Evolutionary conservation across 805 yeast species (phyloP).

Genomic region (Scheffersomyces stipitis): DNA sequence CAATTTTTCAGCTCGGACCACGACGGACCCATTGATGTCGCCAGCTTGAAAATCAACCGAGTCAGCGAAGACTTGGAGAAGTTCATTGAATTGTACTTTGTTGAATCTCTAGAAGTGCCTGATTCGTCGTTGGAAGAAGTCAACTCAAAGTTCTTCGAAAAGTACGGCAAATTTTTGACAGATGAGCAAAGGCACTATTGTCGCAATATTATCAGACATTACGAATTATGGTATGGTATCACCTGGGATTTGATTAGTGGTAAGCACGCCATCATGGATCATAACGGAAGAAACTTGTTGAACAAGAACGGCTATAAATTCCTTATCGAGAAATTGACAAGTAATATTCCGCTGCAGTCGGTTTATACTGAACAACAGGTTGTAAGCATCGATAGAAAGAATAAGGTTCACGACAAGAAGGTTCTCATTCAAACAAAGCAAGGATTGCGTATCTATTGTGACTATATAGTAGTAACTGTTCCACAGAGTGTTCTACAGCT

Average conservation of each 20-base stretch:
- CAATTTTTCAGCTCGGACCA: conserved; percentile 23
- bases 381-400: conserved; percentile 30
- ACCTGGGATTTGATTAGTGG: conserved; percentile 67
- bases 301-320: conserved; percentile 59
- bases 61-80: conserved; percentile 57
- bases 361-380: conserved; percentile 47
- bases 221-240: conserved; percentile 82
- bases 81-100: conserved; percentile 56
- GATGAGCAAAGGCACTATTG: conserved; percentile 51
- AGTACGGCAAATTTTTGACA: conserved; percentile 48
- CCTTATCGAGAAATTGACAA: conserved; percentile 44
- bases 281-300: conserved; percentile 77
- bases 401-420: conserved; percentile 10
- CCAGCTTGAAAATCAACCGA: conserved; percentile 24
- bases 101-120: conserved; percentile 44
- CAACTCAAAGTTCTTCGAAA: conserved; percentile 45
- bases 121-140: conserved; percentile 58
- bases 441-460: conserved; percentile 37
- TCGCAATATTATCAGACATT: conserved; percentile 51
- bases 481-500: conserved; percentile 71
- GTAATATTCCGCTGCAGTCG: conserved; percentile 36
- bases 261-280: conserved; percentile 65
- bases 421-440: conserved; percentile 32
- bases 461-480: conserved; percentile 68
- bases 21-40: conserved; percentile 33